These are phyloP conservation scores for Trebouxia sp. DNA, from an alignment of 139 green algal species.

Conservation along the genomic window DNA sequence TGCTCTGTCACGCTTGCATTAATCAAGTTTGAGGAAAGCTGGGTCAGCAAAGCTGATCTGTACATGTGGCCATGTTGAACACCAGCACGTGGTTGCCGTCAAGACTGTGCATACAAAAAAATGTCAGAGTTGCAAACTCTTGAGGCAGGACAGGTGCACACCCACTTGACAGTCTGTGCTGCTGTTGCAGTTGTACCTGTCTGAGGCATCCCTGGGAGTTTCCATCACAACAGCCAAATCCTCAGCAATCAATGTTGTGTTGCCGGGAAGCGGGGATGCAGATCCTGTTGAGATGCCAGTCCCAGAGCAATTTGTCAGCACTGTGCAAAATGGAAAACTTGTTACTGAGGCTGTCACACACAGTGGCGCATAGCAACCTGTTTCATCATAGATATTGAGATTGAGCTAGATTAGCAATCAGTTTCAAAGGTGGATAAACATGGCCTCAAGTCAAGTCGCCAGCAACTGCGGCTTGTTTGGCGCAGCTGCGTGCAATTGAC, in stretches of 20 bases:
- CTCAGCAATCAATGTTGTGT: conserved; percentile 82
- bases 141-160: no score
- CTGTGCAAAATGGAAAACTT: conserved; percentile 59
- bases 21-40: no score
- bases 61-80: no score
- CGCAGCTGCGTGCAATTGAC: no score
- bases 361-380: conserved; percentile 64
- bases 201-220: conserved; percentile 42
- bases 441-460: no score
- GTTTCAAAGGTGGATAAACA: background rate
- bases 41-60: no score
- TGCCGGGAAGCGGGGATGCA: conserved; percentile 41
- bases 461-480: no score
- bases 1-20: no score
- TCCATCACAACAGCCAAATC: conserved; percentile 83
- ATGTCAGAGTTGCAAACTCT: background rate
- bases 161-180: background rate
- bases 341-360: conserved; percentile 70
- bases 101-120: no score
- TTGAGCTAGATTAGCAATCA: no score
- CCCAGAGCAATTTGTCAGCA: conserved; percentile 88
- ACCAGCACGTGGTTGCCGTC: no score
- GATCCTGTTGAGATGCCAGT: conserved; percentile 72
- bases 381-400: no score
- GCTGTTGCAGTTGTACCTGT: conserved; percentile 76